A percentile compares a stretch with the other conserved stretches of the same genome.
Conservation (phyloP, 805 yeast genomes). For the Nakazawaea holstii region DNA sequence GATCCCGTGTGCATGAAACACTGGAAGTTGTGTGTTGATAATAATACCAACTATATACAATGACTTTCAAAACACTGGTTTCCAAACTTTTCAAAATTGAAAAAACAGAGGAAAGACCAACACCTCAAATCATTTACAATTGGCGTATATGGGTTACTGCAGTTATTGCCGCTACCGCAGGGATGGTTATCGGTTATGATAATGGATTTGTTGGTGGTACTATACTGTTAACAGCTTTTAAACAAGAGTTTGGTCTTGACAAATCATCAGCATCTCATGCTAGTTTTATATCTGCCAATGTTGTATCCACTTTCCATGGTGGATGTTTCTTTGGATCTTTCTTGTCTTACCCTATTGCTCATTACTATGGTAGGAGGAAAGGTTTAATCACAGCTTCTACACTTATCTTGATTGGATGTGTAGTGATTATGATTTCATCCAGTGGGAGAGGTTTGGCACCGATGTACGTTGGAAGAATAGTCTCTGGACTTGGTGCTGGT, state of each 20-base stretch:
- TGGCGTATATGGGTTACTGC: conserved; percentile 36
- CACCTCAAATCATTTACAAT: conserved; percentile 42
- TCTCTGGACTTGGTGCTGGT: conserved; percentile 51
- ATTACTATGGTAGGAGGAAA: conserved; percentile 31
- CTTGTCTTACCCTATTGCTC: conserved; percentile 44
- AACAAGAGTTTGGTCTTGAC: conserved; percentile 38
- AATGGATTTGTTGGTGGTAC: conserved; percentile 56
- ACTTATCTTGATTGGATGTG: conserved; percentile 37
- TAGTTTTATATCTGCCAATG: conserved; percentile 29
- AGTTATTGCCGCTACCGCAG: conserved; percentile 41
- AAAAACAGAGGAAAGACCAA: conserved; percentile 14
- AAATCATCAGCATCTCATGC: conserved; percentile 20
- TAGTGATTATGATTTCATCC: conserved; percentile 31
- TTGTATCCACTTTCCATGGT: conserved; percentile 45
- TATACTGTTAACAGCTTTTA: conserved; percentile 37
- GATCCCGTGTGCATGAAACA: too few relatives aligned
- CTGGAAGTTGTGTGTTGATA: too few relatives aligned
- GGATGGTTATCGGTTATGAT: conserved; percentile 49
- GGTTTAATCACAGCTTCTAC: conserved; percentile 35
- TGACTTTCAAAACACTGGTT: not conserved
- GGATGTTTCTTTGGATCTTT: conserved; percentile 47
- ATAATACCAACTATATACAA: too few relatives aligned
- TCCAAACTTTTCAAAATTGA: not conserved
- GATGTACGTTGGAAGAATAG: conserved; percentile 47
- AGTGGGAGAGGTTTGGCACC: conserved; percentile 32